Evolutionary conservation across 2,329 filamentous ascomycete genomes (phyloP).

Genomic region (Epicoccum nigrum): DNA sequence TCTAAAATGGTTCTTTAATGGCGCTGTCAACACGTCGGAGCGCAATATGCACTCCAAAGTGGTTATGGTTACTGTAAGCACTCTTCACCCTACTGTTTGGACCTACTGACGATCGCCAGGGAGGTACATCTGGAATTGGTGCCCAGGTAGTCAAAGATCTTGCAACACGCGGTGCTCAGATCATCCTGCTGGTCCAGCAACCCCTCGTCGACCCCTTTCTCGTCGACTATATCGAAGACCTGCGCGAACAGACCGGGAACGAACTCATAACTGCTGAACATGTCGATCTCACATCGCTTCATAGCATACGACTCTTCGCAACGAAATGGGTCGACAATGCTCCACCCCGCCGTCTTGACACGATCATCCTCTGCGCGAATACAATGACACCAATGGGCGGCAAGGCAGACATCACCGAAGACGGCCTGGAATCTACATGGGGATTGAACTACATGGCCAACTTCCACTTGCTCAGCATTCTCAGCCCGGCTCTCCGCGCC

Average conservation of each 20-base stretch:
- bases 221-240: conserved; percentile 88
- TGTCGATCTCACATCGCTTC: conserved; percentile 85
- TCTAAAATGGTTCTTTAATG: conserved; percentile 78
- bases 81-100: background rate
- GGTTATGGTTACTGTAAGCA: conserved; percentile 80
- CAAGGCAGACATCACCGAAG: conserved; percentile 66
- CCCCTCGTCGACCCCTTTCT: conserved; percentile 84
- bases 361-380: conserved; percentile 86
- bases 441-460: conserved; percentile 95
- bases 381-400: conserved; percentile 73
- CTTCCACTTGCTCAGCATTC: conserved; percentile 89
- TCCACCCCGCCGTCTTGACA: conserved; percentile 85
- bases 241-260: conserved; percentile 78
- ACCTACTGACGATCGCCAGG: conserved; percentile 53
- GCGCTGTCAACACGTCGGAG: conserved; percentile 75
- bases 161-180: conserved; percentile 82
- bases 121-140: conserved; percentile 92
- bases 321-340: conserved; percentile 98
- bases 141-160: conserved; percentile 76
- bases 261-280: conserved; percentile 93
- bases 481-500: conserved; percentile 86
- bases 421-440: conserved; percentile 89
- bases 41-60: conserved; percentile 92
- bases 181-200: conserved; percentile 86
- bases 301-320: conserved; percentile 89